Base-by-base conservation (phyloP, 805 yeast genomes). In the Maudiozyma saulgeensis region DNA sequence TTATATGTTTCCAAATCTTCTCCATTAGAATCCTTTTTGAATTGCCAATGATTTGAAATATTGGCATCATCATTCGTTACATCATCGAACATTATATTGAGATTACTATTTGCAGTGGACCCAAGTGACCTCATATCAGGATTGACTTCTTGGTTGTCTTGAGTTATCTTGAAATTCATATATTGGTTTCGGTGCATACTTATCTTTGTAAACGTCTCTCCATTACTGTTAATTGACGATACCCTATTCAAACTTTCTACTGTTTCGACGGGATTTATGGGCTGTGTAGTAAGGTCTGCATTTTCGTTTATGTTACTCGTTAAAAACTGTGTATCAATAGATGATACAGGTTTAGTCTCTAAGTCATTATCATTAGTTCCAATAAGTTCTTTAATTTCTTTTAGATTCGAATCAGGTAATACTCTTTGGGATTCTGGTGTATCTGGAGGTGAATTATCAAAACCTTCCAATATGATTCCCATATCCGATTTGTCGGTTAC, bases 51-150 rank as follows among this genome's bases (percentile, higher is more conserved):
- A n/a, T 44, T 49, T 13, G 58, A 49, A 16, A 53, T 44, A 28
- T 44, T 52, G 3, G 49, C 57, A 23, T 56, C 56, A 6, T 16
- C 41, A n/a, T 56, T 57, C 13, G 56, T 56, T 41, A 55, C 57
- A 44, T 59, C 54, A 13, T 54, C 44, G 6, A 49, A 44, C 3
- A 56, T 51, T 21, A 41, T 19, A 18, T 19, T 19, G 18, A n/a
- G 21, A 3, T n/a, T 18, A 6, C 8, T 18, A 19, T 16, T 18
- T 35, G 18, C 38, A 35, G 8, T 35, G 11, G 18, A 11, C 18
- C 15, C 38, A 4, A 35, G 16, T 35, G 38, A 35, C 15, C 18
- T 16, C 11, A n/a, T 16, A 15, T 16, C 18, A 13, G 11, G n/a
- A 16, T 6, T 23, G 7, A 12, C 31, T 19, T 40, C 43, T 12